Evolutionary conservation across 75 land plant genomes (phyloP), one percentile per base, ranked within the genome.

Genomic region (Azolla pinnata): DNA sequence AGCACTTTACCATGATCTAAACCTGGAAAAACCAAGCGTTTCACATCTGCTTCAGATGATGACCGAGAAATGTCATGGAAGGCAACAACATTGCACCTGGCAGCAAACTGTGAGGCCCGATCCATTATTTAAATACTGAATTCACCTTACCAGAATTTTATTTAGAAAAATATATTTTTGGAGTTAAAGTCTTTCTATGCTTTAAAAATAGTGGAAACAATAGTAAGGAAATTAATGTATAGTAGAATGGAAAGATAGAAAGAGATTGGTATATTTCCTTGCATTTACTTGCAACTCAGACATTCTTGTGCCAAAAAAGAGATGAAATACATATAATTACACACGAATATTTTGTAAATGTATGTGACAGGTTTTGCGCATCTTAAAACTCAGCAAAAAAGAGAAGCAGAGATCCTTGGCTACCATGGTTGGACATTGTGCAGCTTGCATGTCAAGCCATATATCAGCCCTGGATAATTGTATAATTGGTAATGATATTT

Each of bases 1-100:
- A 47, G 50, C 50, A 9, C 50, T 47, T 47, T 47, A 47, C 20
- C 50, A 47, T 47, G 50, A 47, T 47, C 50, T 47, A 20, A 20
- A 47, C 19, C 50, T 7, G 7, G 7, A 7, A 47, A 47, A 47
- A 20, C 20, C 4, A 20, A 47, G 50, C 50, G 19, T 20, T 9
- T 3, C 19, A 20, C 50, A 20, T 12, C 18, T 47, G 19, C 50
- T 47, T 18, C 20, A 47, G 50, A 47, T 9, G 7, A 47, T 47
- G 50, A 18, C 10, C 10, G 4, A 7, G 18, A 47, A n/a, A n/a
- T n/a, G 18, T 47, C 20, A 9, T 9, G 18, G 18, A 20, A 20
- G 19, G 20, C 10, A 20, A 20, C 50, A 12, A 12, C 10, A 18
- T 18, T 18, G 4, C 10, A 47, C 50, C 3, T 47, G 50, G 50